These are phyloP conservation scores for Globisporangium spiculum DNA, from an alignment of 352 stramenopile genomes.

Conservation along the genomic window DNA sequence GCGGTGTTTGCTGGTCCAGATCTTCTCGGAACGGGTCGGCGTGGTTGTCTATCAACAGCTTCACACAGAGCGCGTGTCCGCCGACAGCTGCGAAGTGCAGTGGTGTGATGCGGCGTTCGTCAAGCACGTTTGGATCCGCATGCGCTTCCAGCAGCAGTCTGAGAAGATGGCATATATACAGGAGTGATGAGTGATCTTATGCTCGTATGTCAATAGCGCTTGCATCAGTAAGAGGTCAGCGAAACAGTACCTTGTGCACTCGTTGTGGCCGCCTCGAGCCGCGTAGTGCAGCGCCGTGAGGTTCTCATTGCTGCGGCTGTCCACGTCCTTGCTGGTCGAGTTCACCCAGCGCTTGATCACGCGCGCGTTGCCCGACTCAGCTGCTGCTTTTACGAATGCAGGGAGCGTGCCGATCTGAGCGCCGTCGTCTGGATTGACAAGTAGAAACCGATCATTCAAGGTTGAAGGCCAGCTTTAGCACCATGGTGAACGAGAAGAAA, in stretches of 20 bases:
- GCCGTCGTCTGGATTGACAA: constrained; percentile 23
- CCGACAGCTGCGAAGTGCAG: constrained; percentile 70
- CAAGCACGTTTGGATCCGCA: constrained; percentile 66
- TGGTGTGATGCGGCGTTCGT: constrained; percentile 73
- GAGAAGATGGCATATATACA: not conserved
- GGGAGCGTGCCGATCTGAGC: constrained; percentile 43
- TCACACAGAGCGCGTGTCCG: constrained; percentile 75
- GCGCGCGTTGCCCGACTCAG: constrained; percentile 68
- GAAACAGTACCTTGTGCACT: constrained; percentile 51
- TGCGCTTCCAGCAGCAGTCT: constrained; percentile 55
- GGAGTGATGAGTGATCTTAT: not conserved
- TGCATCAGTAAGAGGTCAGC: not conserved
- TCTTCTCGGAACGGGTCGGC: constrained; percentile 80
- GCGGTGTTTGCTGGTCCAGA: constrained; percentile 65
- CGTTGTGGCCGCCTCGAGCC: constrained; percentile 70
- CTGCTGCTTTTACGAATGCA: constrained; percentile 60
- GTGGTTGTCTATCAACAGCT: constrained; percentile 77
- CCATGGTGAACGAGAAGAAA: not conserved
- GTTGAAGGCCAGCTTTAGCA: not conserved
- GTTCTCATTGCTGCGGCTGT: constrained; percentile 71
- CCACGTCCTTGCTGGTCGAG: constrained; percentile 60
- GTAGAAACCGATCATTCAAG: not conserved
- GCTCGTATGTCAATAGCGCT: not conserved
- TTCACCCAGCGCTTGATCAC: constrained; percentile 83
- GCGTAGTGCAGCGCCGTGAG: constrained; percentile 79